These are phyloP conservation scores for Metschnikowia hibisci DNA, from an alignment of 805 yeast genomes.

Conservation along the genomic window DNA sequence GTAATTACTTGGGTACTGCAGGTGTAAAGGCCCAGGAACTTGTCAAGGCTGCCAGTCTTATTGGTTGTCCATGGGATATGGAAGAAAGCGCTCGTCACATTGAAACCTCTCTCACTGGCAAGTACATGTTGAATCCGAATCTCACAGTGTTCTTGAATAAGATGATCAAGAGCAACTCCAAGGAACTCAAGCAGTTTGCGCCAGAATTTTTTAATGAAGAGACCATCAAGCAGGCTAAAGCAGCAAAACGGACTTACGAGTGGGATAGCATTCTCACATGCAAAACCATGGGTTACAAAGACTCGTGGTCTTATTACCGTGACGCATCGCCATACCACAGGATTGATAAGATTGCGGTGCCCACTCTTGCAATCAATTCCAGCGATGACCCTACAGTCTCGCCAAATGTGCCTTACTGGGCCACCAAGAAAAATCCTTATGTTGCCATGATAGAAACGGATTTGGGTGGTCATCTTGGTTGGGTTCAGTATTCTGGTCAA, in stretches of 20 bases:
- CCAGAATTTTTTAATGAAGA: slow-evolving; percentile 29
- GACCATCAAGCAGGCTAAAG: slow-evolving; percentile 47
- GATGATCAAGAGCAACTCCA: slow-evolving; percentile 33
- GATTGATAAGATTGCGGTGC: slow-evolving; percentile 52
- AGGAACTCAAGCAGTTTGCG: slow-evolving; percentile 24
- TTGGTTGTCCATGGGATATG: slow-evolving; percentile 78
- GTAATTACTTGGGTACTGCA: slow-evolving; percentile 69
- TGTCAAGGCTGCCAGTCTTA: slow-evolving; percentile 47
- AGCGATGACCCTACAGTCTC: slow-evolving; percentile 75
- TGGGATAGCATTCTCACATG: slow-evolving; percentile 69
- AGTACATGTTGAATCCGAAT: slow-evolving; percentile 32
- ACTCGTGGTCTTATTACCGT: slow-evolving; percentile 63
- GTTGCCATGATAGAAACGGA: slow-evolving; percentile 54
- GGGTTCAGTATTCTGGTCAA: slow-evolving; percentile 55
- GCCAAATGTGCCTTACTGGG: slow-evolving; percentile 51
- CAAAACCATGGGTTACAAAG: slow-evolving; percentile 59
- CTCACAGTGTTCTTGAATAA: slow-evolving; percentile 30
- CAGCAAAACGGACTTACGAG: slow-evolving; percentile 39
- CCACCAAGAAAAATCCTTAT: slow-evolving; percentile 51
- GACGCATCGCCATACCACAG: slow-evolving; percentile 55
- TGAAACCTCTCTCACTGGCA: slow-evolving; percentile 33
- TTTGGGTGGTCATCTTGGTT: slow-evolving; percentile 82
- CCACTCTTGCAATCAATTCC: slow-evolving; percentile 60
- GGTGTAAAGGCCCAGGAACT: slow-evolving; percentile 30
- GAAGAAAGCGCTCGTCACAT: slow-evolving; percentile 44